phyloP scores from a whole-genome alignment of 2,329 filamentous ascomycete species.

The Tolypocladium guangdongense region DNA sequence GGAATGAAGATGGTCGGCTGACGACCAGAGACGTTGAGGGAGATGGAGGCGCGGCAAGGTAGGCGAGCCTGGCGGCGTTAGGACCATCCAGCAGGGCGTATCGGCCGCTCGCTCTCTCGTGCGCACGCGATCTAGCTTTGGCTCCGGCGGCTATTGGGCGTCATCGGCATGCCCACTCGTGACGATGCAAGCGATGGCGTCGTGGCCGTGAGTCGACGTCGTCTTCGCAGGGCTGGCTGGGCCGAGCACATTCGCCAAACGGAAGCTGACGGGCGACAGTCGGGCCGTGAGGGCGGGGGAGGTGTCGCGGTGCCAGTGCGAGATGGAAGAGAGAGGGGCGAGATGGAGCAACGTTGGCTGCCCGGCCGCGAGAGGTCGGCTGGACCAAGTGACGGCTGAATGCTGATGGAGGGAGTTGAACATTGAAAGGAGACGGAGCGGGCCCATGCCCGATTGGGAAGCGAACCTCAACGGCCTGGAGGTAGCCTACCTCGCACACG shows the following conservation, averaged over 20 bases:
- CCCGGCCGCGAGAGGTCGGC: conserved; percentile 1
- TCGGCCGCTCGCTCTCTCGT: neutral
- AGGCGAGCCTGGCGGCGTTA: conserved; percentile 3
- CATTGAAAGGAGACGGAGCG: conserved; percentile 3
- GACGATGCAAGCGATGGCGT: neutral
- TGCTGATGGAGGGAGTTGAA: conserved; percentile 14
- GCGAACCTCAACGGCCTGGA: too few species aligned
- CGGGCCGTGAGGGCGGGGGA: neutral
- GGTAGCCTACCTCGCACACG: neutral
- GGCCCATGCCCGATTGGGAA: conserved; percentile 7
- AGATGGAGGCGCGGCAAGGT: neutral
- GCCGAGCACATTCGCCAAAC: neutral
- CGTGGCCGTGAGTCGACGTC: neutral
- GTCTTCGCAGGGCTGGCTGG: neutral
- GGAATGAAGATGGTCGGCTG: neutral
- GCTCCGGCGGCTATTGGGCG: neutral
- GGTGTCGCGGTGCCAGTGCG: neutral
- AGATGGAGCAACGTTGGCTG: neutral
- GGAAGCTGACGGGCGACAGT: neutral
- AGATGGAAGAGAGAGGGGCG: neutral
- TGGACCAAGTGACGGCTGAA: conserved; percentile 9
- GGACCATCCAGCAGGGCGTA: neutral
- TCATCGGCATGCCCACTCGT: neutral
- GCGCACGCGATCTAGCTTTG: neutral
- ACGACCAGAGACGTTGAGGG: neutral